Evolutionary conservation across 331 rosid genomes (phyloP), one percentile per base, ranked within the genome.

Genomic region (Acacia pycnantha): DNA sequence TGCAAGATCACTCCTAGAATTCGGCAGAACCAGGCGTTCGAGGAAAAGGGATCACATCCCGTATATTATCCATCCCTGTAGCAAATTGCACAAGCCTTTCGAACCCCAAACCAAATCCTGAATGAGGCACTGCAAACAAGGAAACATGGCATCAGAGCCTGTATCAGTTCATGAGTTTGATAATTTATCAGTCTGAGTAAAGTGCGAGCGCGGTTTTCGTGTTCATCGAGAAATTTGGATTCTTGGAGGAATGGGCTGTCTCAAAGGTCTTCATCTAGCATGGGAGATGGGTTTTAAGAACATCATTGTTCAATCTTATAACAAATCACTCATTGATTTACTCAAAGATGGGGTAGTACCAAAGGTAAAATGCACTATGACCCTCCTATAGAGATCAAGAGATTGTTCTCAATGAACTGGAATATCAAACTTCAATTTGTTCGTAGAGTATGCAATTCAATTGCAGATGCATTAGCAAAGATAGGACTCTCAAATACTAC

Each of bases 81-180:
- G 91, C 97, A 82, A 95, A 95, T 73, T 95, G 99, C 79, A 93
- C 93, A 33, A 95, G 97, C 84, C 99, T 92, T 88, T 93, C 99
- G 64, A 95, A 95, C 2, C 99, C 98, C 85, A 95, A 85, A 79
- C 99, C 99, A 82, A 90, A 95, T 70, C 99, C 99, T 21, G 99
- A 96, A 78, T 93, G 99, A 74, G 98, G 98, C 83, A 95, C 99
- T 95, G 82, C 69, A 82, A 46, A 68, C 89, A 88, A 71, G 51
- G 65, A 90, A 53, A 84, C 71, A 46, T 50, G 53, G 62, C 4
- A 70, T 59, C 66, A 68, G 53, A 61, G 81, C 66, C 73, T 62
- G 29, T 40, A 61, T 47, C 31, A 47, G 26, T 59, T 70, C 71
- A 43, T 21, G 51, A 14, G 44, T 67, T 56, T 56, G 10, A n/a